phyloP scores from a whole-genome alignment of 2,329 filamentous ascomycete species.

The Penicillium capsulatum region DNA sequence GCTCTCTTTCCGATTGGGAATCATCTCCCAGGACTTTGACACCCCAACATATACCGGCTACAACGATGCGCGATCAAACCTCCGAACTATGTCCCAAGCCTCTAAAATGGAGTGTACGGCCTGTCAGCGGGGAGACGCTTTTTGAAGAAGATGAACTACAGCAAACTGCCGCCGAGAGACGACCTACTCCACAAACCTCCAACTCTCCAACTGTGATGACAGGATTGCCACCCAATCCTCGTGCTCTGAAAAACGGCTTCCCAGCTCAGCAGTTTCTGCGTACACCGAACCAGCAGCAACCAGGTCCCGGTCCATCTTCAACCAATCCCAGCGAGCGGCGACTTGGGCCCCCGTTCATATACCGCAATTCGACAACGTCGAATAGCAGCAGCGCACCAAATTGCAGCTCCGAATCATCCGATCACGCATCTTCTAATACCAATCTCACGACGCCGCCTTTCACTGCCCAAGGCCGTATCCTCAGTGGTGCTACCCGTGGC shows the following conservation, averaged over 20 bases:
- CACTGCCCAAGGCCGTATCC: constrained; percentile 3
- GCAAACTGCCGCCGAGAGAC: background rate
- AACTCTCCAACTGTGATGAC: constrained; percentile 12
- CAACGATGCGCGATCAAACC: constrained; percentile 36
- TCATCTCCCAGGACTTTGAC: constrained; percentile 29
- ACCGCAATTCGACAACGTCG: constrained; percentile 6
- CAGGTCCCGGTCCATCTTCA: background rate
- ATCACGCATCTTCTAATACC: constrained; percentile 6
- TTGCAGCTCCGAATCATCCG: constrained; percentile 9
- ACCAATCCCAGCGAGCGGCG: background rate
- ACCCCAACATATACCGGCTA: constrained; percentile 38
- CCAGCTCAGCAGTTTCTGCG: constrained; percentile 15
- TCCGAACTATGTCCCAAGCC: constrained; percentile 37
- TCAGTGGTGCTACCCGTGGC: constrained; percentile 3
- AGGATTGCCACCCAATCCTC: constrained; percentile 36
- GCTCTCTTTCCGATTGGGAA: constrained; percentile 25
- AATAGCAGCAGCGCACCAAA: constrained; percentile 11
- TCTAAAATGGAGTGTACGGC: constrained; percentile 31
- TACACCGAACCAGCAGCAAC: constrained; percentile 7
- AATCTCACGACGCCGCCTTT: constrained; percentile 7
- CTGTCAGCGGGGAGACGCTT: constrained; percentile 32
- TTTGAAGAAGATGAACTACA: constrained; percentile 37
- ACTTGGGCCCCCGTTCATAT: constrained; percentile 7
- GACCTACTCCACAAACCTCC: constrained; percentile 2
- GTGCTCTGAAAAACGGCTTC: constrained; percentile 32